Evolutionary conservation across 2,329 filamentous ascomycete genomes (phyloP).

Genomic region (Coleophoma eucalyptorum): DNA sequence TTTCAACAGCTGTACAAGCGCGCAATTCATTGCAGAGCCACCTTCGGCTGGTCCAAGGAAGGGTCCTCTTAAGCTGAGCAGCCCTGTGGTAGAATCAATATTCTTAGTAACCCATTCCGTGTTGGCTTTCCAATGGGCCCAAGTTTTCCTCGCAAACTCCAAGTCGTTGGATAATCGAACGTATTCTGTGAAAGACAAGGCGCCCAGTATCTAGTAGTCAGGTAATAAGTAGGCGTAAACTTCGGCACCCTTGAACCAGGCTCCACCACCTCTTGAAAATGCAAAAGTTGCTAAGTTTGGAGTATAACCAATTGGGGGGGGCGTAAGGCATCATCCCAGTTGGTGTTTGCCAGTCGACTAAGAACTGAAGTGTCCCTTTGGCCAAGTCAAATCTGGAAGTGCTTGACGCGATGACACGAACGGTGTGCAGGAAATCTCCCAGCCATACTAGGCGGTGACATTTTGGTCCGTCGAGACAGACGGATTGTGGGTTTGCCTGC

Average conservation of each 20-base stretch:
- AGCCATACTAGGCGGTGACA: conserved; percentile 37
- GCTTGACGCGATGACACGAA: conserved; percentile 30
- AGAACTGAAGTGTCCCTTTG: conserved; percentile 28
- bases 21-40: conserved; percentile 4
- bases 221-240: background rate
- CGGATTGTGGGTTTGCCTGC: conserved; percentile 26
- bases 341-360: conserved; percentile 25
- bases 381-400: conserved; percentile 32
- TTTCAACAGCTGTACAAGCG: conserved; percentile 15
- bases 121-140: background rate
- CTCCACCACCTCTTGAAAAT: background rate
- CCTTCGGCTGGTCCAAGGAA: background rate
- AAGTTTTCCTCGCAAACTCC: background rate
- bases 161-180: background rate
- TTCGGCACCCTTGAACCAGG: conserved; percentile 4
- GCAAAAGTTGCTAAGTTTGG: no score
- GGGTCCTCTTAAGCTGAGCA: background rate
- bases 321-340: no score
- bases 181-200: background rate
- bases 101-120: background rate
- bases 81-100: background rate
- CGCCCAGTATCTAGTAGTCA: background rate
- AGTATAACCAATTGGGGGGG: no score
- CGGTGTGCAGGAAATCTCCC: conserved; percentile 38
- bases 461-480: conserved; percentile 38